Evolutionary conservation across 768 basidiomycete genomes (phyloP), one percentile per base, ranked within the genome.

Genomic region (Xerocomus spinulosus): DNA sequence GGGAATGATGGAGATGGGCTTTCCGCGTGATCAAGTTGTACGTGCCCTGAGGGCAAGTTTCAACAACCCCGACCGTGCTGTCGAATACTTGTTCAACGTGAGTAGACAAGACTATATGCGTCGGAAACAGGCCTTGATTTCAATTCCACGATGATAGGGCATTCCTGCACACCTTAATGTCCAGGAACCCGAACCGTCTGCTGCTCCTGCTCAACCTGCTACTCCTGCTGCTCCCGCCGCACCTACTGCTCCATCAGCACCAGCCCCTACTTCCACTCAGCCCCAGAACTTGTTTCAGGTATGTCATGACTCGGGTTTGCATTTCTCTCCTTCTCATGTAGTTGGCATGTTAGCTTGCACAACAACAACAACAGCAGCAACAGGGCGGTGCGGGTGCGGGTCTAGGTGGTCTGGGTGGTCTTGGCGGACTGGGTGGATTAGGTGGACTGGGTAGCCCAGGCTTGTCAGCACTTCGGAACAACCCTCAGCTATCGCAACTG

Each of bases 1-100:
- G 41, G 86, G 86, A 62, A 92, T 99, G 80, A 70, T 83, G 32
- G 90, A 92, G 56, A 98, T 99, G 96, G 96, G 96, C 7, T 98
- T 94, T 58, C 77, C 80, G 50, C 77, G 83, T 32, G 92, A 93
- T 4, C 81, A 91, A 59, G 91, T 97, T 34, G 68, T 83, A 59
- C 79, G 83, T 14, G 93, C 94, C 4, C 64, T 99, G 64, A 77
- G 92, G 50, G 96, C 94, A 23, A 93, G 90, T 62, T 99, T 79
- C 72, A 99, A 99, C 69, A 98, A 99, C 69, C 89, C 96, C 8
- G 93, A 98, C 58, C 80, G 96, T 25, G 96, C 96, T 7, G 95
- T 92, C n/a, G 96, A 99, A 67, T 99, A 99, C 68, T 72, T 99
- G 46, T 85, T 98, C 81, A 95, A 63, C 51, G 95, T 94, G 57